Percentiles rank a stretch among this genome's conserved stretches.
These are phyloP conservation scores for Dioscorea alata DNA, from an alignment of 106 monocot genomes.

Conservation along the genomic window DNA sequence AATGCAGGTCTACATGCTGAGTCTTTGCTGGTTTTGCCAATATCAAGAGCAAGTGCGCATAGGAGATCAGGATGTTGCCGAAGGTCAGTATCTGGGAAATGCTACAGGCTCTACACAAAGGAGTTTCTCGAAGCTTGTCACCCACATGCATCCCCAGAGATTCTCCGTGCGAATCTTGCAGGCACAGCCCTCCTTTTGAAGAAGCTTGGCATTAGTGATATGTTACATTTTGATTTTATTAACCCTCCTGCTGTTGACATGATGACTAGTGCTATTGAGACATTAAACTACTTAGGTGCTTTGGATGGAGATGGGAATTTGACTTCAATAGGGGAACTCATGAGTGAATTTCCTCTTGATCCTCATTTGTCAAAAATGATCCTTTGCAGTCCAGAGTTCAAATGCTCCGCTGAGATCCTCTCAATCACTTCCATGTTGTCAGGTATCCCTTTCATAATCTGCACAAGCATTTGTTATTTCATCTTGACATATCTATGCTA, in stretches of 20 bases:
- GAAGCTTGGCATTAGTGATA: conserved; percentile 67
- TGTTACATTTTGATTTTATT: conserved; percentile 81
- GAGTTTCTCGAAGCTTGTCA: conserved; percentile 57
- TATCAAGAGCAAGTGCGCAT: conserved; percentile 76
- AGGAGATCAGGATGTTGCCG: conserved; percentile 75
- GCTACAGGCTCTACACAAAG: conserved; percentile 72
- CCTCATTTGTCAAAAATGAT: conserved; percentile 79
- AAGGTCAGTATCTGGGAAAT: conserved; percentile 76
- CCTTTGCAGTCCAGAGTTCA: conserved; percentile 45
- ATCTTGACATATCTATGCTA: too few relatives aligned
- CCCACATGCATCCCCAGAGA: conserved; percentile 71
- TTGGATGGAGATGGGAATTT: conserved; percentile 71
- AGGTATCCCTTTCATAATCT: conserved; percentile 9
- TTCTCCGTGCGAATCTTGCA: conserved; percentile 62
- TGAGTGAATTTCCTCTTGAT: conserved; percentile 73
- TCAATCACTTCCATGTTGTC: conserved; percentile 70
- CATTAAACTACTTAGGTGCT: conserved; percentile 54
- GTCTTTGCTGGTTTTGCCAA: conserved; percentile 64
- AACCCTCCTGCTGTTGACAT: conserved; percentile 70
- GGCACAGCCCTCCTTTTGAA: conserved; percentile 60
- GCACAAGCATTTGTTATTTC: too few relatives aligned
- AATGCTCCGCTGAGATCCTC: conserved; percentile 68
- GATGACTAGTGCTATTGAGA: conserved; percentile 63
- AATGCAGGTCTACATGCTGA: conserved; percentile 63
- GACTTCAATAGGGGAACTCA: conserved; percentile 51